These are phyloP conservation scores for Talaromyces sp. DNA, from an alignment of 2,329 filamentous ascomycete species.

Conservation along the genomic window DNA sequence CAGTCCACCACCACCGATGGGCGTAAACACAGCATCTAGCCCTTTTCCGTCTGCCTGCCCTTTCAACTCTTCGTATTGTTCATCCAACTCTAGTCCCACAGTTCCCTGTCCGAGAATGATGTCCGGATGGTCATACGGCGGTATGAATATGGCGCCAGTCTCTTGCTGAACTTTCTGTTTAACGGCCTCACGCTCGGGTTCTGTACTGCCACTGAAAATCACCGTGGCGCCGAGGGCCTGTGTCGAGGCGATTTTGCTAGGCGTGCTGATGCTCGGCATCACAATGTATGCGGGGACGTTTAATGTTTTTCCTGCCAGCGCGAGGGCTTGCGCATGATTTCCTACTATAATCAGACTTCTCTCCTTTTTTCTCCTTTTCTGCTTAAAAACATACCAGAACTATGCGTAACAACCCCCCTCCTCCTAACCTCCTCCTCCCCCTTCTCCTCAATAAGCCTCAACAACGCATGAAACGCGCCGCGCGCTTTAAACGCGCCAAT, in stretches of 20 bases:
- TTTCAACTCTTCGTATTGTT: conserved; percentile 56
- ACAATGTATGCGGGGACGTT: conserved; percentile 77
- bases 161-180: conserved; percentile 61
- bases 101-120: conserved; percentile 95
- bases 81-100: conserved; percentile 71
- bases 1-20: conserved; percentile 84
- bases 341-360: conserved; percentile 47
- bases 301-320: conserved; percentile 71
- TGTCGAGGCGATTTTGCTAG: conserved; percentile 83
- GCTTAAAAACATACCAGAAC: conserved; percentile 57
- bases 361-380: too few relatives aligned
- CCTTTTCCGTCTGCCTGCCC: conserved; percentile 7
- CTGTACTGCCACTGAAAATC: conserved; percentile 75
- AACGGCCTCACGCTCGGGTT: conserved; percentile 72
- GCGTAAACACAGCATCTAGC: conserved; percentile 70
- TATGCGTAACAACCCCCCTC: conserved; percentile 82
- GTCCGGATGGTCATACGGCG: conserved; percentile 87
- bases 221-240: conserved; percentile 69
- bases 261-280: conserved; percentile 80
- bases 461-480: conserved; percentile 82
- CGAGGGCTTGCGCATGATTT: conserved; percentile 90
- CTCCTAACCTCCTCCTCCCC: conserved; percentile 56
- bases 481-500: conserved; percentile 90
- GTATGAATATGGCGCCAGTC: conserved; percentile 73
- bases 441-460: conserved; percentile 58